A percentile compares a stretch with the other conserved stretches of the same genome.
Conservation (phyloP, 495 filamentous ascomycete genomes). For the Podospora bellae-mahoneyi region DNA sequence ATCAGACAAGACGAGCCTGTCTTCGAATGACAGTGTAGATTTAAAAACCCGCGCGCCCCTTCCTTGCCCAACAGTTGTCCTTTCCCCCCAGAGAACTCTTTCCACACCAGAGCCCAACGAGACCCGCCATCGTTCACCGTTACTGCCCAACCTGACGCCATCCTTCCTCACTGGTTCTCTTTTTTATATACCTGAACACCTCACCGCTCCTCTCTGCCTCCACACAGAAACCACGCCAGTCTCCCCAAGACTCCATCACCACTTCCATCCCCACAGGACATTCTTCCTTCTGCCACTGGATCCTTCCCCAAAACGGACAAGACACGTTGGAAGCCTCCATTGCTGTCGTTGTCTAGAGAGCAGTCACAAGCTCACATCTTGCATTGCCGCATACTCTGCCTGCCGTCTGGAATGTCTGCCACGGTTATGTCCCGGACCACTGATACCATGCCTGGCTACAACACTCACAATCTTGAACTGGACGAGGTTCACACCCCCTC, state of each 20-base stretch:
- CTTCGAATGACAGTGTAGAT: conserved; percentile 20
- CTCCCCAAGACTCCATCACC: conserved; percentile 14
- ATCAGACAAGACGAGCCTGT: not conserved
- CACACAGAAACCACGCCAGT: not conserved
- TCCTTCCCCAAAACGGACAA: conserved; percentile 14
- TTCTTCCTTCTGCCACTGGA: conserved; percentile 6
- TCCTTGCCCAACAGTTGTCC: conserved; percentile 46
- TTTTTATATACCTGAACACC: conserved; percentile 5
- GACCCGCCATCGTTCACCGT: conserved; percentile 27
- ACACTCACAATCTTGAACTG: conserved; percentile 40
- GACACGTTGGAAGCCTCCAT: conserved; percentile 13
- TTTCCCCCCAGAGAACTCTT: conserved; percentile 35
- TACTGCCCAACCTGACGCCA: conserved; percentile 42
- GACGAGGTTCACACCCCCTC: conserved; percentile 53
- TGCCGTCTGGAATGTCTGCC: conserved; percentile 40
- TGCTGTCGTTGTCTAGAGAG: conserved; percentile 22
- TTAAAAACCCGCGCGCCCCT: conserved; percentile 50
- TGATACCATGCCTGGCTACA: conserved; percentile 49
- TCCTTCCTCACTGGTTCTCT: conserved; percentile 15
- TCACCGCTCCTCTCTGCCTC: conserved; percentile 10
- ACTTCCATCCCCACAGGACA: not conserved
- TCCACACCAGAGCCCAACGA: conserved; percentile 44
- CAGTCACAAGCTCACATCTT: conserved; percentile 14
- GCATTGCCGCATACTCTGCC: not conserved
- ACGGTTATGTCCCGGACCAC: conserved; percentile 41